Conservation (phyloP, 495 filamentous ascomycete genomes). For the Copromyces sp. region DNA sequence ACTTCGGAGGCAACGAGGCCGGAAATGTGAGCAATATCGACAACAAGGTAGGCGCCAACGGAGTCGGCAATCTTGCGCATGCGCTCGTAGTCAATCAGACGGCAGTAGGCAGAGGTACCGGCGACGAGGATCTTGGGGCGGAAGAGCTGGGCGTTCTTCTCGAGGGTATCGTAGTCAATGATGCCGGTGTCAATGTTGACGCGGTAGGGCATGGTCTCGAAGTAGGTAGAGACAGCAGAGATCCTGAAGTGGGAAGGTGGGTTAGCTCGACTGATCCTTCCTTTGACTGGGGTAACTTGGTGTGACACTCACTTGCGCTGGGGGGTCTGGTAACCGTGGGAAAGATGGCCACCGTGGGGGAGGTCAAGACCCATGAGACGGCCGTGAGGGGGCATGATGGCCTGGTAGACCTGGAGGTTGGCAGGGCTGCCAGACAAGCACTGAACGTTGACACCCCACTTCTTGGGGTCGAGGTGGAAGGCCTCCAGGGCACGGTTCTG, state of each 20-base stretch:
- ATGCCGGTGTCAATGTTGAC: constrained; percentile 86
- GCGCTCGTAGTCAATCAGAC: constrained; percentile 90
- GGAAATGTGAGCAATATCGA: constrained; percentile 99
- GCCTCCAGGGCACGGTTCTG: constrained; percentile 90
- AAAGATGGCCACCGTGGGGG: constrained; percentile 95
- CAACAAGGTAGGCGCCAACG: constrained; percentile 87
- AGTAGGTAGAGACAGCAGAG: constrained; percentile 88
- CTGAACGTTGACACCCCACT: constrained; percentile 99
- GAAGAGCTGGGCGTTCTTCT: constrained; percentile 88
- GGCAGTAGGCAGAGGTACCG: constrained; percentile 97
- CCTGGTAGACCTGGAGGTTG: constrained; percentile 98
- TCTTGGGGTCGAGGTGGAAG: constrained; percentile 72
- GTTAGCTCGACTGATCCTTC: not conserved
- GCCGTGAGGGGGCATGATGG: constrained; percentile 93
- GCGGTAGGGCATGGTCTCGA: constrained; percentile 89
- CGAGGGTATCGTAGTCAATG: constrained; percentile 92
- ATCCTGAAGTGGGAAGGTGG: constrained; percentile 46
- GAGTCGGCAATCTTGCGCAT: constrained; percentile 96
- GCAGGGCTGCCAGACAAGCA: constrained; percentile 85
- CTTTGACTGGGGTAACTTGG: not conserved
- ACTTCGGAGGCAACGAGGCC: constrained; percentile 88
- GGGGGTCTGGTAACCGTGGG: constrained; percentile 95
- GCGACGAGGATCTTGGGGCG: constrained; percentile 93
- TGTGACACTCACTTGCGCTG: constrained; percentile 59
- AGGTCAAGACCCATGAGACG: constrained; percentile 96